Evolutionary conservation across 441 rosid genomes (phyloP).

Genomic region (Erodium texanum): DNA sequence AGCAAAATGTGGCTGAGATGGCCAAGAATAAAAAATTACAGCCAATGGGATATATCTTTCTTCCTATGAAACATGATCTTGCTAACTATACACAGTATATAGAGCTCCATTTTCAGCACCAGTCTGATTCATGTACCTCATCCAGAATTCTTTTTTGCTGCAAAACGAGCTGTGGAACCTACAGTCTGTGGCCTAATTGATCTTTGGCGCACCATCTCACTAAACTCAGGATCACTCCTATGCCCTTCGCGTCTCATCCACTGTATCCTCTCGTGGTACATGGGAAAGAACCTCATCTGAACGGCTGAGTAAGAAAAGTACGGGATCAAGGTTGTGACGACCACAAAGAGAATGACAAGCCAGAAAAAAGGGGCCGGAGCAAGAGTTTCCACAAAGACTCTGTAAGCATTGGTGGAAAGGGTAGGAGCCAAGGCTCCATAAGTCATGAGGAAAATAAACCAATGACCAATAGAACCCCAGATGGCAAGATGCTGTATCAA

Average conservation of each 20-base stretch:
- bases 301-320: conserved; percentile 58
- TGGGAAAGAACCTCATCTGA: conserved; percentile 76
- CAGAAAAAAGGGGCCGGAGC: conserved; percentile 82
- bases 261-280: conserved; percentile 81
- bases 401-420: conserved; percentile 68
- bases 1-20: neutral
- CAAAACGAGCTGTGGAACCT: conserved; percentile 62
- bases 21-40: conserved; percentile 12
- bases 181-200: conserved; percentile 61
- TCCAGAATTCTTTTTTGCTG: conserved; percentile 25
- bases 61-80: conserved; percentile 3
- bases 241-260: conserved; percentile 76
- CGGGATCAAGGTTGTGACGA: conserved; percentile 55
- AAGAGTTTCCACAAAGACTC: conserved; percentile 68
- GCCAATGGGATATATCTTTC: too few relatives aligned
- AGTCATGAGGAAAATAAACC: conserved; percentile 51
- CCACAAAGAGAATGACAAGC: conserved; percentile 53
- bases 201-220: conserved; percentile 69
- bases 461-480: conserved; percentile 52
- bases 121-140: too few relatives aligned
- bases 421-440: conserved; percentile 47
- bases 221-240: conserved; percentile 65
- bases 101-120: too few relatives aligned
- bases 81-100: too few relatives aligned
- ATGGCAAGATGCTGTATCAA: conserved; percentile 51